Conservation (phyloP, 257 asterid species). For the Linderniella brevidens region DNA sequence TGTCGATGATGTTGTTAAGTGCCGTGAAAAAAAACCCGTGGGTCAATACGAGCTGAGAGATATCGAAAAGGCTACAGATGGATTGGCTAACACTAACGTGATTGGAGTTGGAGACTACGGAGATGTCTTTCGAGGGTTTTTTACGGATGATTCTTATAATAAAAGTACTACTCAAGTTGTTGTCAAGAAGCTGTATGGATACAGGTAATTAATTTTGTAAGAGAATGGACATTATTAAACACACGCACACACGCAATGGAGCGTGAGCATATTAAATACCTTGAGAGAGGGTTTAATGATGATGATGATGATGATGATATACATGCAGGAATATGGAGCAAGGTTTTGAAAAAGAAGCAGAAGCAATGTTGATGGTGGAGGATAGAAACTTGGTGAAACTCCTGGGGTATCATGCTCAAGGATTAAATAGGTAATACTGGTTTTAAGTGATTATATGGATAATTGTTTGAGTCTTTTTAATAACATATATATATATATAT, state of each 20-base stretch:
- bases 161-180: slow-evolving; percentile 27
- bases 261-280: too few relatives aligned
- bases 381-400: slow-evolving; percentile 47
- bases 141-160: slow-evolving; percentile 19
- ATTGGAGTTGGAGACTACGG: slow-evolving; percentile 39
- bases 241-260: too few relatives aligned
- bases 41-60: slow-evolving; percentile 17
- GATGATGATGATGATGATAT: neutral
- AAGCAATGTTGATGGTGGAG: slow-evolving; percentile 25
- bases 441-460: neutral
- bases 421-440: slow-evolving; percentile 22
- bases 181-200: slow-evolving; percentile 27
- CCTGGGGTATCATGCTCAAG: slow-evolving; percentile 38
- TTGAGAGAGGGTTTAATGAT: neutral
- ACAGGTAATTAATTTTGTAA: slow-evolving; percentile 15
- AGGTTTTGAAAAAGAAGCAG: slow-evolving; percentile 21
- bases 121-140: slow-evolving; percentile 27
- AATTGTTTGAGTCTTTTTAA: neutral
- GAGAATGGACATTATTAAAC: neutral
- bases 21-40: slow-evolving; percentile 6
- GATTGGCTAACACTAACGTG: slow-evolving; percentile 18
- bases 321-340: slow-evolving; percentile 13
- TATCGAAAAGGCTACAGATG: slow-evolving; percentile 30
- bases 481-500: neutral
- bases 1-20: too few relatives aligned